These are phyloP conservation scores for Simmondsia chinensis DNA, from an alignment of 148 eudicot genomes.

Conservation along the genomic window DNA sequence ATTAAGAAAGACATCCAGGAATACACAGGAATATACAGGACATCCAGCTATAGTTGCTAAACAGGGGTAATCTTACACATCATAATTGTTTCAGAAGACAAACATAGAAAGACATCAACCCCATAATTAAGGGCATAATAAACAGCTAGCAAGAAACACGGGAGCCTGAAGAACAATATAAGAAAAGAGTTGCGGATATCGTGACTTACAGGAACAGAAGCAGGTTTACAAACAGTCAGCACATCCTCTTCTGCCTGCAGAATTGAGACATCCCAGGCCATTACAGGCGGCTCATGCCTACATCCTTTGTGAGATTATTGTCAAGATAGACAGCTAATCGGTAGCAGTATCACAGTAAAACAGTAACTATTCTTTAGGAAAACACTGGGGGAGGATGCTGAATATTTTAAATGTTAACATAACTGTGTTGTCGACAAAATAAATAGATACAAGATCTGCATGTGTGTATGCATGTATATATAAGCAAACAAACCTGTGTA, in stretches of 20 bases:
- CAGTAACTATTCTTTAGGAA: background rate
- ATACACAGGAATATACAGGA: too few species aligned
- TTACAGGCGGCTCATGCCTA: conserved; percentile 99
- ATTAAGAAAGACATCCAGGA: too few species aligned
- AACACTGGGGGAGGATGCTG: background rate
- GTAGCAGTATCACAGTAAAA: background rate
- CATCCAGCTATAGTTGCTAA: too few species aligned
- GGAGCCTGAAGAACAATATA: too few species aligned
- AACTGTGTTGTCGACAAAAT: background rate
- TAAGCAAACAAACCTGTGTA: conserved; percentile 58
- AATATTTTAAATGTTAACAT: background rate
- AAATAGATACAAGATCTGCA: background rate
- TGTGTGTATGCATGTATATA: background rate
- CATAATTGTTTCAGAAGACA: too few species aligned
- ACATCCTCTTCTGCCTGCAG: conserved; percentile 74
- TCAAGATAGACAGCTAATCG: conserved; percentile 5
- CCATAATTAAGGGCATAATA: too few species aligned
- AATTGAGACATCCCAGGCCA: conserved; percentile 71
- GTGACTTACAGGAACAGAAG: conserved; percentile 81
- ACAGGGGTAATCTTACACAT: too few species aligned
- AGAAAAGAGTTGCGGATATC: too few species aligned
- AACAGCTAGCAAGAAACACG: too few species aligned
- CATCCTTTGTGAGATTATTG: conserved; percentile 29
- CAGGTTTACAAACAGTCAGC: conserved; percentile 81
- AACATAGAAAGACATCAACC: too few species aligned